Percentiles rank a stretch among this genome's conserved stretches.
Evolutionary conservation across 176 grass and related monocot genomes (phyloP).

Genomic region (Cenchrus purpureus): DNA sequence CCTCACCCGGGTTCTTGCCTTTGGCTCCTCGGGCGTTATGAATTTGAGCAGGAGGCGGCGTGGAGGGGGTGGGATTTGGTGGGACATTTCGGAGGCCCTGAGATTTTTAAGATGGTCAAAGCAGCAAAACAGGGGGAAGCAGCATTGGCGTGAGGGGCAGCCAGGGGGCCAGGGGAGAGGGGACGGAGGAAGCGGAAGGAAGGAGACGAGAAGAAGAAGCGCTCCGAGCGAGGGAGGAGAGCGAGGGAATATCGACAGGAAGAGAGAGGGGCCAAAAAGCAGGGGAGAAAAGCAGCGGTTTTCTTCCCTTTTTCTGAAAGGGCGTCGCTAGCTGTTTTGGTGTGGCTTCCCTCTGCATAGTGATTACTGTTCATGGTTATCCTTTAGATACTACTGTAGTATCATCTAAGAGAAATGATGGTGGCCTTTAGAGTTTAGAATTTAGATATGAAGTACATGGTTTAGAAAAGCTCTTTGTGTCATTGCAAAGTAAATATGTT

Average conservation of each 20-base stretch:
- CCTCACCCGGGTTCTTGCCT: conserved; percentile 24
- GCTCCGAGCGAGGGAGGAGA: not conserved
- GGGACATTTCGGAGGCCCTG: conserved; percentile 19
- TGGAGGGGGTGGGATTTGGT: conserved; percentile 22
- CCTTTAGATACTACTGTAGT: not conserved
- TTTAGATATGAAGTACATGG: not conserved
- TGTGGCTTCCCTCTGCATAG: conserved; percentile 15
- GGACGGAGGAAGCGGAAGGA: conserved; percentile 9
- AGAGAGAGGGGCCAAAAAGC: conserved; percentile 3
- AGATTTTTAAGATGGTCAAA: conserved; percentile 49
- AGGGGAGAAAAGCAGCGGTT: conserved; percentile 21
- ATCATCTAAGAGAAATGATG: not conserved
- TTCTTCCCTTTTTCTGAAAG: conserved; percentile 38
- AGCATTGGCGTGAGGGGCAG: conserved; percentile 39
- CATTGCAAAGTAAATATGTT: not conserved
- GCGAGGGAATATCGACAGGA: conserved; percentile 37
- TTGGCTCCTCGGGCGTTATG: conserved; percentile 11
- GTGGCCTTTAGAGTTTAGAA: not conserved
- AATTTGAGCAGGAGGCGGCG: conserved; percentile 28
- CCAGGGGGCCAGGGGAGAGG: not conserved
- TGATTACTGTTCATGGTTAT: not conserved
- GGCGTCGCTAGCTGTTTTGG: not conserved
- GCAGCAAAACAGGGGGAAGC: conserved; percentile 42
- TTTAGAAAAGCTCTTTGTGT: not conserved
- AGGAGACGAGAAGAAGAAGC: conserved; percentile 34